Percentiles rank a stretch among this genome's conserved stretches.
phyloP scores from a whole-genome alignment of 1,139 yeast species.

The Saccharomyces uvarum region DNA sequence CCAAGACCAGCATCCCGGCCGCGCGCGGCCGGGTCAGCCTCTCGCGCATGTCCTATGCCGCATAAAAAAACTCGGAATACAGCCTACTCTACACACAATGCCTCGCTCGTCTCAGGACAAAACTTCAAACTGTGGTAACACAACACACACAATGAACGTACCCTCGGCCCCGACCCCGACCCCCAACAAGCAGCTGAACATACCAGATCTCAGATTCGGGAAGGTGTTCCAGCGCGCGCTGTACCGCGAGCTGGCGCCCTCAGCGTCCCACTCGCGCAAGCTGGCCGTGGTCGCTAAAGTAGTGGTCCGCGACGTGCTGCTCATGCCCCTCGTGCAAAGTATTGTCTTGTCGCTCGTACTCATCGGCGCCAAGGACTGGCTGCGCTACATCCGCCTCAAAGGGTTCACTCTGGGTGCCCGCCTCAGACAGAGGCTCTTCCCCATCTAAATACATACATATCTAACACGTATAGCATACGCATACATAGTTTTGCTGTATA shows the following conservation, averaged over 20 bases:
- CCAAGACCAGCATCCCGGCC: constrained; percentile 3
- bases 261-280: constrained; percentile 28
- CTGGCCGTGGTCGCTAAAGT: constrained; percentile 40
- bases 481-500: not conserved
- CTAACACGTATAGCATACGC: not conserved
- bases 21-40: constrained; percentile 1
- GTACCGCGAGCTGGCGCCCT: not conserved
- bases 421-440: not conserved
- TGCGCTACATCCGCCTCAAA: not conserved
- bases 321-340: constrained; percentile 66
- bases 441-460: not conserved
- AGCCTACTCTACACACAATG: not conserved
- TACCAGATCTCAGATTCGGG: constrained; percentile 6
- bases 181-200: constrained; percentile 5
- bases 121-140: not conserved
- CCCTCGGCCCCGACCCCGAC: not conserved
- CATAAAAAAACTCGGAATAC: not conserved
- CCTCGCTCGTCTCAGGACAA: not conserved
- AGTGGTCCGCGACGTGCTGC: constrained; percentile 51
- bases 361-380: not conserved
- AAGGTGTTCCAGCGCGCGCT: constrained; percentile 3
- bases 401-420: not conserved
- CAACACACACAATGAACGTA: not conserved
- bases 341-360: constrained; percentile 22
- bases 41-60: not conserved